Evolutionary conservation across 768 basidiomycete genomes (phyloP).

Genomic region (Epithele typhae): DNA sequence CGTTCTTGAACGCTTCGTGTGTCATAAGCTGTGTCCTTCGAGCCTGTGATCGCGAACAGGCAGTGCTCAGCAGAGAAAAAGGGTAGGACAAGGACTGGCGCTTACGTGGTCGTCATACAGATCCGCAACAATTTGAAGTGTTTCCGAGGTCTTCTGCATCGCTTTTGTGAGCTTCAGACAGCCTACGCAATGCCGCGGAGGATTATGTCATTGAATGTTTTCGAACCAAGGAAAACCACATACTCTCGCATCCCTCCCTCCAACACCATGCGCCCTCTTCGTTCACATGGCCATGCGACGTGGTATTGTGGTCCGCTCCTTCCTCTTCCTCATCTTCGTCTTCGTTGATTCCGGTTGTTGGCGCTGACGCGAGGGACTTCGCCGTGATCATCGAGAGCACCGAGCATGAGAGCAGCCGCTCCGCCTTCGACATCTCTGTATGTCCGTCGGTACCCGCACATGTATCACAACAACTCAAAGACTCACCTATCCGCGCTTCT

Average conservation of each 20-base stretch:
- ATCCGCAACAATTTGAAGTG: slow-evolving; percentile 69
- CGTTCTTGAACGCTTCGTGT: slow-evolving; percentile 70
- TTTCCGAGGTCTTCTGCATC: slow-evolving; percentile 70
- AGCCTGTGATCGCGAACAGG: slow-evolving; percentile 41
- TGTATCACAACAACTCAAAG: no score
- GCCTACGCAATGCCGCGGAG: slow-evolving; percentile 38
- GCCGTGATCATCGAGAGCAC: slow-evolving; percentile 72
- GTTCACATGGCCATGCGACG: slow-evolving; percentile 49
- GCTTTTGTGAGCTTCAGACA: slow-evolving; percentile 78
- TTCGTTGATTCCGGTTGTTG: slow-evolving; percentile 33
- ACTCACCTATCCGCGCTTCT: slow-evolving; percentile 63
- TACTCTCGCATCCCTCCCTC: slow-evolving; percentile 73
- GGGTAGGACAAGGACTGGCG: no score
- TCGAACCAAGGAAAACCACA: neutral
- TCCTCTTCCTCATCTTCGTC: slow-evolving; percentile 42
- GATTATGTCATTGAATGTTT: neutral
- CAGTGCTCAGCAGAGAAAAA: no score
- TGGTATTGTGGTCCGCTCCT: slow-evolving; percentile 28
- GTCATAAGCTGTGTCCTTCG: slow-evolving; percentile 66
- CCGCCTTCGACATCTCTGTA: slow-evolving; percentile 79
- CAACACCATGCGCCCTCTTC: slow-evolving; percentile 83
- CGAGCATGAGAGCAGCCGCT: slow-evolving; percentile 68
- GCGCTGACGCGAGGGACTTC: slow-evolving; percentile 49
- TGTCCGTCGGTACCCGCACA: no score
- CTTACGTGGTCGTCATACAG: slow-evolving; percentile 72